These are phyloP conservation scores for Chaetomiaceae sp. DNA, from an alignment of 2,329 filamentous ascomycete genomes.

Conservation along the genomic window DNA sequence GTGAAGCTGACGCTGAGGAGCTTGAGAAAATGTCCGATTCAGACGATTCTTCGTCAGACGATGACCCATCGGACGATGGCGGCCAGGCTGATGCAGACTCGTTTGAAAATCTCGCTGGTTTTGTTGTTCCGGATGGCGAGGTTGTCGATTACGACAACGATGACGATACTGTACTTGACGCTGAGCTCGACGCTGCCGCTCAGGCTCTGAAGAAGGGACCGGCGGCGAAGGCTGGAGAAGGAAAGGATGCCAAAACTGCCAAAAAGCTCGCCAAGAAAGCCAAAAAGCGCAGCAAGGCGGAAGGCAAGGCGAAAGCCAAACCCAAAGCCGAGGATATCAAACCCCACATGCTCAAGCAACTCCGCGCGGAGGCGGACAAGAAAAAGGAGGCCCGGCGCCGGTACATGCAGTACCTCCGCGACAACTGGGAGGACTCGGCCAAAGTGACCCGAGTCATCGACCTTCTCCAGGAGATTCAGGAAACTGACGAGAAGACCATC, in stretches of 20 bases:
- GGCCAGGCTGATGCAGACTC: conserved; percentile 25
- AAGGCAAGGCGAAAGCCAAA: conserved; percentile 45
- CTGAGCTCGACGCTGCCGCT: conserved; percentile 19
- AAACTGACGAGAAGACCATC: conserved; percentile 67
- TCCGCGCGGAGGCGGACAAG: conserved; percentile 63
- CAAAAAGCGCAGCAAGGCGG: conserved; percentile 28
- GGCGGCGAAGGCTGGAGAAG: not conserved
- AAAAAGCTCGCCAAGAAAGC: conserved; percentile 33
- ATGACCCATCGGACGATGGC: conserved; percentile 19
- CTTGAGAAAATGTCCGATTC: conserved; percentile 13
- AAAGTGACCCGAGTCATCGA: conserved; percentile 69
- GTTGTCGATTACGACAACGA: conserved; percentile 29
- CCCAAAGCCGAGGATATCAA: conserved; percentile 40
- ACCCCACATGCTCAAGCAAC: conserved; percentile 33
- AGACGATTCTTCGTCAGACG: conserved; percentile 14
- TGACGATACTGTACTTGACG: conserved; percentile 18
- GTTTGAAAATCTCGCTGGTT: conserved; percentile 44
- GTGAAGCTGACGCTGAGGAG: conserved; percentile 33
- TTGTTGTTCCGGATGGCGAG: conserved; percentile 47
- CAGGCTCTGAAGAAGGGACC: conserved; percentile 11
- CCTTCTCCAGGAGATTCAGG: conserved; percentile 49
- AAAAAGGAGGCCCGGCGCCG: conserved; percentile 61
- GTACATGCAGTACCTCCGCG: conserved; percentile 65
- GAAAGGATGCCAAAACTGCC: conserved; percentile 33
- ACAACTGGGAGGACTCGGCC: conserved; percentile 68